Conservation (phyloP, 129 eudicot species). For the Saposhnikovia divaricata region DNA sequence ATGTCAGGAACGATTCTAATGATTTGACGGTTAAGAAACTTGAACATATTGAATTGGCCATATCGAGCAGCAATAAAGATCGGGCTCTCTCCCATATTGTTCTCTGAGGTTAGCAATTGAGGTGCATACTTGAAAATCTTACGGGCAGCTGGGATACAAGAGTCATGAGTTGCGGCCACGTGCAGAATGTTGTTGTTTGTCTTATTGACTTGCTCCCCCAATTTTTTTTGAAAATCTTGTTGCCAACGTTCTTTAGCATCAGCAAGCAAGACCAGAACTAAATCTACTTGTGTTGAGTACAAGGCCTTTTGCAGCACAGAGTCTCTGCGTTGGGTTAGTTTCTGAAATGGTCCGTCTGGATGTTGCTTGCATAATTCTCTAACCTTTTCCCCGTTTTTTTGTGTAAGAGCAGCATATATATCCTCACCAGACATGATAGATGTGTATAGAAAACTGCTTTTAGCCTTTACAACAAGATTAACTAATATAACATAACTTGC, state of each 20-base stretch:
- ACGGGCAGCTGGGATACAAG: slow-evolving; percentile 12
- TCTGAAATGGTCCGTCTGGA: slow-evolving; percentile 25
- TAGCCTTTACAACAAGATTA: too few species aligned
- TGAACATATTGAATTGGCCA: slow-evolving; percentile 23
- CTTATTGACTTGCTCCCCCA: too few species aligned
- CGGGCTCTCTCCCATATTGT: slow-evolving; percentile 23
- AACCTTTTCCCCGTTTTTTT: not conserved
- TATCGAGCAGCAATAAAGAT: slow-evolving; percentile 32
- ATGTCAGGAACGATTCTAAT: not conserved
- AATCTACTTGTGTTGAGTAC: slow-evolving; percentile 10
- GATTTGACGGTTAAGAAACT: slow-evolving; percentile 11
- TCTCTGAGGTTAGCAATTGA: slow-evolving; percentile 15
- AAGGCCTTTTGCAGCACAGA: slow-evolving; percentile 35
- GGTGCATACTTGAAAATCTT: slow-evolving; percentile 14
- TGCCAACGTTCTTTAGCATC: slow-evolving; percentile 1
- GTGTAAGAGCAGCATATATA: not conserved
- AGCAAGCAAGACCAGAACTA: slow-evolving; percentile 16
- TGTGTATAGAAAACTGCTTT: too few species aligned
- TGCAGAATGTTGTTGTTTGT: too few species aligned
- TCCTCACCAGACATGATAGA: not conserved
- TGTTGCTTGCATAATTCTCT: slow-evolving; percentile 6
- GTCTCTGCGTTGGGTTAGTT: slow-evolving; percentile 21
- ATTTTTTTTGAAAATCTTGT: too few species aligned
- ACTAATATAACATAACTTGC: too few species aligned
- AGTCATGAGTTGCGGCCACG: slow-evolving; percentile 28